Evolutionary conservation across 1,284 basidiomycete species (phyloP).

Genomic region (Stygiomarasmius scandens): DNA sequence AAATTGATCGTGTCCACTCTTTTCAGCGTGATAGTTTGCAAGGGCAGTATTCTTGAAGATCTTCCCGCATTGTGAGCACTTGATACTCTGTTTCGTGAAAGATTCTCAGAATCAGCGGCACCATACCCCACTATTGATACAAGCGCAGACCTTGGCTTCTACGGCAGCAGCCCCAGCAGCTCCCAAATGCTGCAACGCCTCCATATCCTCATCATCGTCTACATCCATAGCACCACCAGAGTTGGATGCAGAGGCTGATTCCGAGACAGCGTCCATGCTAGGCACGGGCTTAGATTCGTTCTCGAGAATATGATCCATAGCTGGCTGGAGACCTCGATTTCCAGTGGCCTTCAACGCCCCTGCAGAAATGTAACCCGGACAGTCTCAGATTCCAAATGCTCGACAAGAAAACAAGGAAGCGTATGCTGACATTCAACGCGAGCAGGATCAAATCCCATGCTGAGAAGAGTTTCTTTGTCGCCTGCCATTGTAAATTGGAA

Average conservation of each 20-base stretch:
- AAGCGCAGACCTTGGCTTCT: conserved; percentile 62
- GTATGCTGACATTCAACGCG: conserved; percentile 77
- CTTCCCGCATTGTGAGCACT: conserved; percentile 83
- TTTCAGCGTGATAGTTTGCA: conserved; percentile 94
- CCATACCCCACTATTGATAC: background rate
- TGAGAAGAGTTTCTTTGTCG: conserved; percentile 78
- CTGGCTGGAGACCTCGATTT: conserved; percentile 82
- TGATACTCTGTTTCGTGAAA: conserved; percentile 68
- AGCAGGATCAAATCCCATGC: conserved; percentile 89
- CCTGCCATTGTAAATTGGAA: conserved; percentile 45
- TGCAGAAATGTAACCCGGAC: conserved; percentile 32
- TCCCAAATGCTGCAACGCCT: conserved; percentile 59
- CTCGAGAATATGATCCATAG: conserved; percentile 86
- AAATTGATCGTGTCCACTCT: conserved; percentile 92
- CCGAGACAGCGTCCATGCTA: conserved; percentile 45
- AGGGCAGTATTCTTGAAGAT: conserved; percentile 86
- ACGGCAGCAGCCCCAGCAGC: conserved; percentile 42
- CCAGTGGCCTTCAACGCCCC: conserved; percentile 86
- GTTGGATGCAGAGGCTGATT: conserved; percentile 27
- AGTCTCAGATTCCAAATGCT: conserved; percentile 7
- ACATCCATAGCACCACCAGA: conserved; percentile 46
- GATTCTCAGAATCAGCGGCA: too few relatives aligned
- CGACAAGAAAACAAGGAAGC: background rate
- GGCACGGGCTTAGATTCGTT: conserved; percentile 78
- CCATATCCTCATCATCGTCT: conserved; percentile 73